phyloP scores from a whole-genome alignment of 306 rosid species.

The Dalbergia cultrata region DNA sequence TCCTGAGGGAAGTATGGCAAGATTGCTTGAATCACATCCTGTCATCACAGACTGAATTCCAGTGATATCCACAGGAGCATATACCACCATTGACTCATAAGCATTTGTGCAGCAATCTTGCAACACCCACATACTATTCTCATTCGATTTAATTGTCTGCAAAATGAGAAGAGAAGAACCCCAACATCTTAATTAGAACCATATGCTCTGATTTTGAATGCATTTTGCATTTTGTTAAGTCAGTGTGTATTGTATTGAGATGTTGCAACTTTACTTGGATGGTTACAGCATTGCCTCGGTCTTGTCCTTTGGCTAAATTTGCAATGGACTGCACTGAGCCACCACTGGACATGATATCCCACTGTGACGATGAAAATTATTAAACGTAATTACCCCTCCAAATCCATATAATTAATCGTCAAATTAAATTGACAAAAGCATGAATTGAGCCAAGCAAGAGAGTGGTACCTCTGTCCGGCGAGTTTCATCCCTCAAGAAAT shows the following conservation, averaged over 20 bases:
- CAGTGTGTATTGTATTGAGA: neutral
- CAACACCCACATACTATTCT: slow-evolving; percentile 81
- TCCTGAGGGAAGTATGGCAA: slow-evolving; percentile 87
- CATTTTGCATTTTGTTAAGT: slow-evolving; percentile 30
- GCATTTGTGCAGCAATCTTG: slow-evolving; percentile 94
- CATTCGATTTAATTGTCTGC: slow-evolving; percentile 78
- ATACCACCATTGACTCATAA: slow-evolving; percentile 90
- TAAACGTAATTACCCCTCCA: slow-evolving; percentile 27
- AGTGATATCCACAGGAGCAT: slow-evolving; percentile 76
- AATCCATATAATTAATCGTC: neutral
- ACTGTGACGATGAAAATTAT: slow-evolving; percentile 55
- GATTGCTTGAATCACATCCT: slow-evolving; percentile 88
- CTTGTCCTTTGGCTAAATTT: slow-evolving; percentile 93
- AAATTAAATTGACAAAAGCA: slow-evolving; percentile 10
- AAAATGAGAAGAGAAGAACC: slow-evolving; percentile 32
- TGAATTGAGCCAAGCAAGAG: slow-evolving; percentile 16
- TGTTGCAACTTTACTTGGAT: slow-evolving; percentile 70
- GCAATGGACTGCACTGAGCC: slow-evolving; percentile 80
- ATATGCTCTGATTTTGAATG: slow-evolving; percentile 7
- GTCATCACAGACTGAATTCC: slow-evolving; percentile 94
- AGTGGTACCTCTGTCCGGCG: slow-evolving; percentile 71
- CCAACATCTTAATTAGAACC: slow-evolving; percentile 20
- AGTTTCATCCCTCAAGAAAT: slow-evolving; percentile 85
- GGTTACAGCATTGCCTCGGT: slow-evolving; percentile 90
- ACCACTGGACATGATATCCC: slow-evolving; percentile 89